These are phyloP conservation scores for Raffaelea arxii DNA, from an alignment of 2,329 filamentous ascomycete genomes.

Conservation along the genomic window DNA sequence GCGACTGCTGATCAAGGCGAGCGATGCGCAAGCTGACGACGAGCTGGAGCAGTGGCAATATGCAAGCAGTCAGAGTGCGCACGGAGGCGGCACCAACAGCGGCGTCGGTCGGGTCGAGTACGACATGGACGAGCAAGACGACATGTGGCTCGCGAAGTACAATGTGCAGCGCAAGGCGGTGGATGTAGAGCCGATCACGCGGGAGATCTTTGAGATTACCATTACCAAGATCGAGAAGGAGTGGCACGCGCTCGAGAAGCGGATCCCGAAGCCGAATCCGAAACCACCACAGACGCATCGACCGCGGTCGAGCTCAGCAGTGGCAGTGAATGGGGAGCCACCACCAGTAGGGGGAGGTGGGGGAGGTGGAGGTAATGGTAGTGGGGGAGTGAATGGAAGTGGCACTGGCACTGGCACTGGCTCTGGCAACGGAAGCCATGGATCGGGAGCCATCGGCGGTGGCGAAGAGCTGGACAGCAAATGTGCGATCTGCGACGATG, in stretches of 20 bases:
- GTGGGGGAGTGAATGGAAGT: too few species aligned
- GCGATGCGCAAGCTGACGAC: conserved; percentile 49
- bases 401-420: background rate
- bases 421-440: background rate
- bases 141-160: conserved; percentile 83
- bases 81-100: conserved; percentile 16
- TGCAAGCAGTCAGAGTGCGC: conserved; percentile 29
- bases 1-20: conserved; percentile 56
- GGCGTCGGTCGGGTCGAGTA: conserved; percentile 83
- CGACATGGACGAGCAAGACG: conserved; percentile 99
- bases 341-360: conserved; percentile 23
- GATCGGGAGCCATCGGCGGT: background rate
- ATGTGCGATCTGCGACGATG: conserved; percentile 95
- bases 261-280: conserved; percentile 93
- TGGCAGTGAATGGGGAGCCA: conserved; percentile 89
- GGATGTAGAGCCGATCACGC: conserved; percentile 73
- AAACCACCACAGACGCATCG: conserved; percentile 93
- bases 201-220: conserved; percentile 92
- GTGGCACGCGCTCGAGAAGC: conserved; percentile 91
- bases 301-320: conserved; percentile 85
- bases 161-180: conserved; percentile 68
- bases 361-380: too few species aligned
- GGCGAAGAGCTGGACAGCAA: conserved; percentile 58
- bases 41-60: conserved; percentile 32
- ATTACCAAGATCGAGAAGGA: conserved; percentile 99